Percentiles rank a stretch among this genome's conserved stretches.
Evolutionary conservation across 164 flowering plant species (phyloP).

Genomic region (Warburgia ugandensis): DNA sequence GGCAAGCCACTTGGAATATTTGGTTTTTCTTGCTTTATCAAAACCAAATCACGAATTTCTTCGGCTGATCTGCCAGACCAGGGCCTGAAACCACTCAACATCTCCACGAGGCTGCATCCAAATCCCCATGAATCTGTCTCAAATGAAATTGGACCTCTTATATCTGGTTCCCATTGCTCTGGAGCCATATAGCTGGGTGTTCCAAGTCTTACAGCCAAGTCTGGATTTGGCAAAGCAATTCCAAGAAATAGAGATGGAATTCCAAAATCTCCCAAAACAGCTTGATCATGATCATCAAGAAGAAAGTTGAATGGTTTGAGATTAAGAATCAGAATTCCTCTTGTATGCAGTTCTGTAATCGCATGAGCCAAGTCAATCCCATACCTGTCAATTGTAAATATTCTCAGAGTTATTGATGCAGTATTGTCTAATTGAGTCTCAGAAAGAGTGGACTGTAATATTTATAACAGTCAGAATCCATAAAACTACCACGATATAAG

Average conservation of each 20-base stretch:
- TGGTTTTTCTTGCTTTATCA: constrained; percentile 72
- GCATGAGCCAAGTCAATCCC: constrained; percentile 68
- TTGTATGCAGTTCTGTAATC: constrained; percentile 58
- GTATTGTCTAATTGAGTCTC: not conserved
- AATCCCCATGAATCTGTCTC: constrained; percentile 98
- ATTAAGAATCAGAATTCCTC: constrained; percentile 63
- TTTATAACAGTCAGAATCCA: not conserved
- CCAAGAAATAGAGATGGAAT: constrained; percentile 66
- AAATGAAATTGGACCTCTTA: constrained; percentile 79
- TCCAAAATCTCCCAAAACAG: constrained; percentile 72
- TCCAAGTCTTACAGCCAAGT: constrained; percentile 56
- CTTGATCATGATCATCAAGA: constrained; percentile 56
- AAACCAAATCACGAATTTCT: constrained; percentile 59
- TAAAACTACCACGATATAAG: not conserved
- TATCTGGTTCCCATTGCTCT: constrained; percentile 89
- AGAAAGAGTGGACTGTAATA: not conserved
- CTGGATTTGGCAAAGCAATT: constrained; percentile 43
- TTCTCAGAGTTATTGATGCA: not conserved
- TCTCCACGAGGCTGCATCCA: constrained; percentile 83
- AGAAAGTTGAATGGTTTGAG: constrained; percentile 82
- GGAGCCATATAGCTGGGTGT: constrained; percentile 96
- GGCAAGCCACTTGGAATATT: constrained; percentile 71
- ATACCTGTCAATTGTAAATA: constrained; percentile 38
- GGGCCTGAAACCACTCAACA: constrained; percentile 75
- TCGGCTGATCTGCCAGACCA: constrained; percentile 74